Percentiles rank a stretch among this genome's conserved stretches.
Conservation (phyloP, 2,329 filamentous ascomycete genomes). For the Verticillium alfalfae region DNA sequence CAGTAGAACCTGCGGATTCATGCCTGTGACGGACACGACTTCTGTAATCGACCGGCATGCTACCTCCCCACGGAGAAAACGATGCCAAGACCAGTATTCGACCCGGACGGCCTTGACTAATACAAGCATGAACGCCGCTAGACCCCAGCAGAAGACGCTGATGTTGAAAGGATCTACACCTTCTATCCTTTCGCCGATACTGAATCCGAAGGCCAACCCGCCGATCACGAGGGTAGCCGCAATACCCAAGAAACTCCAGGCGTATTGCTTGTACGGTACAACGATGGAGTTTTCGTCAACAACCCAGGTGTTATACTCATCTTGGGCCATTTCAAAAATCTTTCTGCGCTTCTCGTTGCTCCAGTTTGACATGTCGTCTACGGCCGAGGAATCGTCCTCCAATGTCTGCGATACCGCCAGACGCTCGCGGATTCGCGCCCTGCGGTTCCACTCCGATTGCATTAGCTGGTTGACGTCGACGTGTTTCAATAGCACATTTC, state of each 20-base stretch:
- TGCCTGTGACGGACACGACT: slow-evolving; percentile 13
- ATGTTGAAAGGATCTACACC: slow-evolving; percentile 25
- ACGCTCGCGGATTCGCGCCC: no score
- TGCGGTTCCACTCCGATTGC: no score
- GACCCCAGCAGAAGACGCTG: slow-evolving; percentile 17
- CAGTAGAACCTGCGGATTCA: slow-evolving; percentile 17
- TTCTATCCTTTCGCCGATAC: slow-evolving; percentile 15
- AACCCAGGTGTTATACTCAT: not conserved
- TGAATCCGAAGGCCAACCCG: slow-evolving; percentile 18
- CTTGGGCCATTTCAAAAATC: not conserved
- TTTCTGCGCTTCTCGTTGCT: not conserved
- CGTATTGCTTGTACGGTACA: not conserved
- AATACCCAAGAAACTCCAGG: not conserved
- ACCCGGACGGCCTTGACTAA: slow-evolving; percentile 17
- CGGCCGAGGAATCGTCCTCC: no score
- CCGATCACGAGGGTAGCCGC: slow-evolving; percentile 11
- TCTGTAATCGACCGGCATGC: slow-evolving; percentile 18
- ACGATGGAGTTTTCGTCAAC: not conserved
- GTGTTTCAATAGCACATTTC: no score
- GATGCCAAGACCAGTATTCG: slow-evolving; percentile 19
- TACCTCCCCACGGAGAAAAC: slow-evolving; percentile 19
- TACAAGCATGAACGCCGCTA: slow-evolving; percentile 19
- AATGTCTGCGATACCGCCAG: no score
- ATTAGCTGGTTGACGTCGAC: no score
- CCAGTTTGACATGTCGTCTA: not conserved